Base-by-base conservation (phyloP, 1,284 basidiomycete genomes). In the Cutaneotrichosporon daszewskae region DNA sequence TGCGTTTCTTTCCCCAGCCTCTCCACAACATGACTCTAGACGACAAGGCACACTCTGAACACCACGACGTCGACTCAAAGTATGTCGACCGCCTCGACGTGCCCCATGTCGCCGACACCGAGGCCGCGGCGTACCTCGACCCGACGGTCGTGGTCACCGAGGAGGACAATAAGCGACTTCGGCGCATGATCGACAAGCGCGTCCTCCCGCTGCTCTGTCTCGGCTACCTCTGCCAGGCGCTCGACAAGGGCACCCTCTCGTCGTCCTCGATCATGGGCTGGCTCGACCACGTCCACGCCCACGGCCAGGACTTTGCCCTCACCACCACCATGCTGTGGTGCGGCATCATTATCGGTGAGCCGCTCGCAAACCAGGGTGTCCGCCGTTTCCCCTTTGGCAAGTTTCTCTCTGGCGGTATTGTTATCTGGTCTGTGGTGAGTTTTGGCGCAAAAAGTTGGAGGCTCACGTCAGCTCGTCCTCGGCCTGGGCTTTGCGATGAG, bases 401-500 rank as follows among this genome's bases (percentile, higher is more conserved):
- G 51, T 20, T 63, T 5, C 51, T 62, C 13, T 41, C 39, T n/a
- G 37, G 4, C 3, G 55, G 46, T 6, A 61, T 61, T 40, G 20
- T 61, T 16, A 40, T 55, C 33, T 64, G 62, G 62, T 47, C 52
- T 5, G 49, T 9, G 16, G n/a, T n/a, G n/a, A n/a, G n/a, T n/a
- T n/a, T n/a, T n/a, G n/a, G n/a, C n/a, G n/a, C n/a, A n/a, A n/a
- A n/a, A n/a, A n/a, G n/a, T n/a, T n/a, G n/a, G n/a, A n/a, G n/a
- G n/a, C n/a, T n/a, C n/a, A n/a, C n/a, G n/a, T n/a, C n/a, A n/a
- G n/a, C 43, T 33, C 17, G 22, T 36, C 25, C 51, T 88, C 12
- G 87, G 85, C 1, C 68, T 89, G 8, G 60, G 82, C 1, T 88
- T 90, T 65, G 82, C 81, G 0, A 72, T 89, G 17, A 85, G 37